phyloP scores from a whole-genome alignment of 495 filamentous ascomycete genomes.

The Clavariopsis aquatica region DNA sequence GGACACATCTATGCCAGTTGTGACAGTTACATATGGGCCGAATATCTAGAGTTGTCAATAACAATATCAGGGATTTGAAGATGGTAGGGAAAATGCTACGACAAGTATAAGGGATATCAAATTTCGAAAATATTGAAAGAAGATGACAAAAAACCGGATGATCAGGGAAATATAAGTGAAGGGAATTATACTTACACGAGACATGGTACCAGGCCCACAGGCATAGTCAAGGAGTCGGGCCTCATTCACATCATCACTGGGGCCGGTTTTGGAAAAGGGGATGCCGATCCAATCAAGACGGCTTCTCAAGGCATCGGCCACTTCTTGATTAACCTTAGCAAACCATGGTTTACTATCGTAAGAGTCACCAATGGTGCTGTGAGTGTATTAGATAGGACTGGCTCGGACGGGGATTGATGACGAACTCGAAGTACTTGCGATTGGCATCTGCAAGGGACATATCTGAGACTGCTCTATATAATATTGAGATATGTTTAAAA shows the following conservation, averaged over 20 bases:
- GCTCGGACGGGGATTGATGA: background rate
- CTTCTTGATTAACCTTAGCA: constrained; percentile 41
- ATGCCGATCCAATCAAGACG: constrained; percentile 65
- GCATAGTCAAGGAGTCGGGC: constrained; percentile 73
- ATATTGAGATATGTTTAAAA: too few species aligned
- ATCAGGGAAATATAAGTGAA: constrained; percentile 35
- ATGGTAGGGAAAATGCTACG: too few species aligned
- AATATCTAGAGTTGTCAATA: constrained; percentile 47
- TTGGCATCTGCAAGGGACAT: constrained; percentile 54
- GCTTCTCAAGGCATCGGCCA: constrained; percentile 51
- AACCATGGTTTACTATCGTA: constrained; percentile 53
- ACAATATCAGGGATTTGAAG: too few species aligned
- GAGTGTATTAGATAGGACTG: constrained; percentile 19
- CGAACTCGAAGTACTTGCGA: constrained; percentile 57
- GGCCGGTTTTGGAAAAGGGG: constrained; percentile 51
- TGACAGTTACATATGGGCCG: constrained; percentile 60
- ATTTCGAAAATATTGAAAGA: background rate
- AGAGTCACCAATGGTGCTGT: constrained; percentile 49
- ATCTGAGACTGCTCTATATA: background rate
- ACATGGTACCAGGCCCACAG: constrained; percentile 68
- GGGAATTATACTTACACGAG: constrained; percentile 49
- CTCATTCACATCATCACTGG: constrained; percentile 41
- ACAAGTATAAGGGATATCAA: too few species aligned
- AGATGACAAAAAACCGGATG: too few species aligned
- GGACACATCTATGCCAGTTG: constrained; percentile 67